phyloP scores from a whole-genome alignment of 768 basidiomycete species.

The Lactarius akahatsu region DNA sequence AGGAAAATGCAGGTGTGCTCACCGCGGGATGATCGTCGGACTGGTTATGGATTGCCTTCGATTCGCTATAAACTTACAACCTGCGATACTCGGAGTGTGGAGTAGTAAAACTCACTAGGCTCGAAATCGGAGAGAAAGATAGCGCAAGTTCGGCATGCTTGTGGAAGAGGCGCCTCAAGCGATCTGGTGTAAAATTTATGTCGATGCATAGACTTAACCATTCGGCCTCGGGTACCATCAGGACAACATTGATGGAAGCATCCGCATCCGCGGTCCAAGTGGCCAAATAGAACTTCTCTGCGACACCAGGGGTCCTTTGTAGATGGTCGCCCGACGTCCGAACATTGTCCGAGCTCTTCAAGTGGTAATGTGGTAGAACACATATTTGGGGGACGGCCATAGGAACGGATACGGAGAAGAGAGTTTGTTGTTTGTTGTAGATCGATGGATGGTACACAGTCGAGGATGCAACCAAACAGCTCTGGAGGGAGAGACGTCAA shows the following conservation, averaged over 20 bases:
- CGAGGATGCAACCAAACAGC: conserved; percentile 60
- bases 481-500: conserved; percentile 40
- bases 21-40: no score
- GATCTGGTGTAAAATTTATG: conserved; percentile 70
- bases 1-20: conserved; percentile 44
- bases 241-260: conserved; percentile 62
- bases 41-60: conserved; percentile 30
- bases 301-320: conserved; percentile 37
- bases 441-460: conserved; percentile 37
- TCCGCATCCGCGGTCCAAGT: conserved; percentile 53
- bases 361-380: no score
- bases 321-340: conserved; percentile 57
- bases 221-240: conserved; percentile 34
- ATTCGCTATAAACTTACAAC: conserved; percentile 43
- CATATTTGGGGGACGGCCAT: no score
- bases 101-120: conserved; percentile 64
- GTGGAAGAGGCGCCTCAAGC: conserved; percentile 67
- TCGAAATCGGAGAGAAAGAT: conserved; percentile 67
- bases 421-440: conserved; percentile 41
- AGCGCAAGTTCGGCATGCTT: conserved; percentile 46
- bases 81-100: no score
- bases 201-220: conserved; percentile 68
- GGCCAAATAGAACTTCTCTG: conserved; percentile 38
- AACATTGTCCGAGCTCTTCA: conserved; percentile 48
- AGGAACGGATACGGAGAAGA: no score